Percentiles rank a stretch among this genome's conserved stretches.
Conservation (phyloP, 805 yeast genomes). For the Candida multigemmis region DNA sequence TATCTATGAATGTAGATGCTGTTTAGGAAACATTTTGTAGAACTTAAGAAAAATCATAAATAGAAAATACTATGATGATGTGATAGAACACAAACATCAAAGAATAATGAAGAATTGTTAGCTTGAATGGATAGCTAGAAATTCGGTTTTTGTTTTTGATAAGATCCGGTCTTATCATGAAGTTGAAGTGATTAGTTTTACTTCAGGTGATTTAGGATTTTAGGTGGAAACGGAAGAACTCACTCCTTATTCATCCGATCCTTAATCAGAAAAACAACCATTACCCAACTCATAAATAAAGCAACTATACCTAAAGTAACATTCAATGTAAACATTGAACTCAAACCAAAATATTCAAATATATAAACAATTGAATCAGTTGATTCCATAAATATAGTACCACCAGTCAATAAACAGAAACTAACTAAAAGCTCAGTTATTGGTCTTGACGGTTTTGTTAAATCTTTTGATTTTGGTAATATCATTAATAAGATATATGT, state of each 20-base stretch:
- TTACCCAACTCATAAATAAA: conserved; percentile 82
- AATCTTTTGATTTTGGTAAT: conserved; percentile 20
- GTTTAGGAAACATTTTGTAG: too few species aligned
- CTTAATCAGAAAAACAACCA: conserved; percentile 57
- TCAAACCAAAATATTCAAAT: conserved; percentile 58
- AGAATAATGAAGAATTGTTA: neutral
- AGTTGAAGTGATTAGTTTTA: too few species aligned
- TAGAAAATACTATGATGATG: too few species aligned
- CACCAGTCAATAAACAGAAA: conserved; percentile 80
- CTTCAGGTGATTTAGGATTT: neutral
- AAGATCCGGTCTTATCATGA: neutral
- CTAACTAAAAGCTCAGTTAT: conserved; percentile 77
- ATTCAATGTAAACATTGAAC: conserved; percentile 89
- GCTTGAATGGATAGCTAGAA: neutral
- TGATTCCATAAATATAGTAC: conserved; percentile 85
- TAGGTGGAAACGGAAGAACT: neutral
- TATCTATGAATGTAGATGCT: too few species aligned
- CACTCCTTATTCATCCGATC: conserved; percentile 24
- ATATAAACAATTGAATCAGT: conserved; percentile 80
- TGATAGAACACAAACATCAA: too few species aligned
- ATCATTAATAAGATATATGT: conserved; percentile 51
- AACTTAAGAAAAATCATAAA: too few species aligned
- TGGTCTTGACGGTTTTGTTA: conserved; percentile 45
- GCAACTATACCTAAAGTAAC: conserved; percentile 73
- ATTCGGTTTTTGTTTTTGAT: too few species aligned